Conservation (phyloP, 768 basidiomycete genomes). For the Favolaschia claudopus region DNA sequence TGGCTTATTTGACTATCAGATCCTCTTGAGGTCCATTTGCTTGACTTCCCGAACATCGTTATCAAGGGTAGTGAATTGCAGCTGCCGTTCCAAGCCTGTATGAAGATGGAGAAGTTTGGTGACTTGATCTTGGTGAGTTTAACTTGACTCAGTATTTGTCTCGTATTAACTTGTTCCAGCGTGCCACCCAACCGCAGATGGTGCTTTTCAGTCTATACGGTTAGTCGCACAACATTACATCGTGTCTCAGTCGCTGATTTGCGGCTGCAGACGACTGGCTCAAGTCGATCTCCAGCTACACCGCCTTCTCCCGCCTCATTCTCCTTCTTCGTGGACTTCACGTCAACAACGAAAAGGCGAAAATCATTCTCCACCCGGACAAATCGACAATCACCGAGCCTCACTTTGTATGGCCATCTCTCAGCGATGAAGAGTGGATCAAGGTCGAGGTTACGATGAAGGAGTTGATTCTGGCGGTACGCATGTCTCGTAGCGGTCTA, state of each 20-base stretch:
- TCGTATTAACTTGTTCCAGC: constrained; percentile 47
- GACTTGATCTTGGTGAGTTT: constrained; percentile 84
- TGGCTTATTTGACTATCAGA: constrained; percentile 49
- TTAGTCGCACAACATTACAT: constrained; percentile 40
- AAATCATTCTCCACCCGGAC: constrained; percentile 97
- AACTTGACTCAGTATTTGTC: not conserved
- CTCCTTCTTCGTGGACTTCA: constrained; percentile 96
- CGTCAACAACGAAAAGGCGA: constrained; percentile 99
- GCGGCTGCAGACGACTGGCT: constrained; percentile 89
- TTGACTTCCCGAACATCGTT: constrained; percentile 99
- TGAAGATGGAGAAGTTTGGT: constrained; percentile 99
- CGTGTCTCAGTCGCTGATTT: constrained; percentile 9
- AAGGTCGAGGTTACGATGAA: constrained; percentile 99
- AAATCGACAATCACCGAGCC: constrained; percentile 97
- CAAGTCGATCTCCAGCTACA: constrained; percentile 98
- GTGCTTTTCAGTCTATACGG: constrained; percentile 97
- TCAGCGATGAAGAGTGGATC: constrained; percentile 97
- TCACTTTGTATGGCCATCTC: constrained; percentile 97
- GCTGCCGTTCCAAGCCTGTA: constrained; percentile 98
- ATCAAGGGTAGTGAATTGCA: constrained; percentile 99
- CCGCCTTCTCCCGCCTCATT: constrained; percentile 97
- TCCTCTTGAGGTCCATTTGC: constrained; percentile 95
- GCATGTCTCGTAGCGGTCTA: constrained; percentile 30
- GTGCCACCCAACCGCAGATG: constrained; percentile 99
- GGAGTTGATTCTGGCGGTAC: constrained; percentile 89